Evolutionary conservation across 1,139 yeast species (phyloP).

Genomic region (Debaryomycetaceae sp.): DNA sequence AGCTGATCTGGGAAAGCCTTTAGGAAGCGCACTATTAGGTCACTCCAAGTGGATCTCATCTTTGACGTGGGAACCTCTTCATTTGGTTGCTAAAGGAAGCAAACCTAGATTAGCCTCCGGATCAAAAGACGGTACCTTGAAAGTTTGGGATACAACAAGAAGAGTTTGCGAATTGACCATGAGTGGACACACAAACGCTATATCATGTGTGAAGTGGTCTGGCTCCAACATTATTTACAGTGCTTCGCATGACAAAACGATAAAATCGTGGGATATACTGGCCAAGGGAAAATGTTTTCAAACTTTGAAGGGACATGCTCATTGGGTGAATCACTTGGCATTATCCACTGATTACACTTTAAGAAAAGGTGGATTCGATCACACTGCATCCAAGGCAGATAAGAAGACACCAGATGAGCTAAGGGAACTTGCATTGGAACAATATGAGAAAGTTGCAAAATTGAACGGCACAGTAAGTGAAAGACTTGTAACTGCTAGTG

Average conservation of each 20-base stretch:
- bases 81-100: constrained; percentile 62
- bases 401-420: constrained; percentile 28
- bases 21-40: constrained; percentile 75
- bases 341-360: constrained; percentile 86
- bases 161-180: constrained; percentile 67
- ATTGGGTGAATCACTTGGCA: constrained; percentile 95
- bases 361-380: constrained; percentile 55
- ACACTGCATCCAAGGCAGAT: constrained; percentile 20
- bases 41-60: constrained; percentile 90
- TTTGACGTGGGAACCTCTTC: constrained; percentile 92
- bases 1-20: constrained; percentile 64
- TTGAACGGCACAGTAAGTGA: constrained; percentile 68
- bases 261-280: constrained; percentile 83
- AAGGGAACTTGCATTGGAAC: constrained; percentile 34
- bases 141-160: constrained; percentile 85
- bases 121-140: constrained; percentile 87
- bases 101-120: constrained; percentile 79
- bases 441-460: constrained; percentile 77
- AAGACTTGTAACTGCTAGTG: constrained; percentile 90
- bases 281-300: constrained; percentile 77
- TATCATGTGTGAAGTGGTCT: constrained; percentile 95
- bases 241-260: constrained; percentile 93
- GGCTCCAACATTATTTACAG: constrained; percentile 84
- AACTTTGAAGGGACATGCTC: constrained; percentile 85
- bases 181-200: constrained; percentile 87